phyloP scores from a whole-genome alignment of 345 rosid species.

The Carallia pectinifolia region DNA sequence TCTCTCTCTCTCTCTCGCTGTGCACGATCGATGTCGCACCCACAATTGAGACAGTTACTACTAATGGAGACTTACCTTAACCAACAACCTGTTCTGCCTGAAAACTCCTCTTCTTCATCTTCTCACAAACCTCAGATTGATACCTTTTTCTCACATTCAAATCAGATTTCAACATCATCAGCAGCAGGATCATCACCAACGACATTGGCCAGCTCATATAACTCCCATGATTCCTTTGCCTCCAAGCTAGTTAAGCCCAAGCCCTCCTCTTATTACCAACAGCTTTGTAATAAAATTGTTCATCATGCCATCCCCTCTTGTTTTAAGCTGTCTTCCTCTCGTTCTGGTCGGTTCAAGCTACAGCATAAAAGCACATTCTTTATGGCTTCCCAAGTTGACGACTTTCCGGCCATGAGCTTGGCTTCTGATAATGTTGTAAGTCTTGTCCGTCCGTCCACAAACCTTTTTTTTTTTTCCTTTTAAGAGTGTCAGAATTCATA shows the following conservation, averaged over 20 bases:
- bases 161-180: conserved; percentile 12
- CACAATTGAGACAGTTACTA: conserved; percentile 1
- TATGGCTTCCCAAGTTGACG: conserved; percentile 28
- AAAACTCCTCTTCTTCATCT: conserved; percentile 68
- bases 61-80: conserved; percentile 1
- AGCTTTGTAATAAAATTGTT: background rate
- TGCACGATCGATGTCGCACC: conserved; percentile 17
- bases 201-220: background rate
- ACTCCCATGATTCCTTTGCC: conserved; percentile 37
- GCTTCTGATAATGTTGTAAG: conserved; percentile 42
- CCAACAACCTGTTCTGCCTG: conserved; percentile 18
- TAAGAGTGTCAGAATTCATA: no score
- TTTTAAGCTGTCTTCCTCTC: conserved; percentile 22
- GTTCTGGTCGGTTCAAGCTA: conserved; percentile 4
- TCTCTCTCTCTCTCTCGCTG: conserved; percentile 12
- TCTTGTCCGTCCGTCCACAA: background rate
- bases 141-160: background rate
- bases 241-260: conserved; percentile 35
- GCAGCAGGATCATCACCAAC: conserved; percentile 25
- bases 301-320: background rate
- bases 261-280: background rate
- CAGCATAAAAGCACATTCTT: background rate
- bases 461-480: no score
- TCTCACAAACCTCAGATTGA: background rate
- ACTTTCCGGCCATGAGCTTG: conserved; percentile 1